Base-by-base conservation (phyloP, 257 asterid species). In the Nicotiana undulata region DNA sequence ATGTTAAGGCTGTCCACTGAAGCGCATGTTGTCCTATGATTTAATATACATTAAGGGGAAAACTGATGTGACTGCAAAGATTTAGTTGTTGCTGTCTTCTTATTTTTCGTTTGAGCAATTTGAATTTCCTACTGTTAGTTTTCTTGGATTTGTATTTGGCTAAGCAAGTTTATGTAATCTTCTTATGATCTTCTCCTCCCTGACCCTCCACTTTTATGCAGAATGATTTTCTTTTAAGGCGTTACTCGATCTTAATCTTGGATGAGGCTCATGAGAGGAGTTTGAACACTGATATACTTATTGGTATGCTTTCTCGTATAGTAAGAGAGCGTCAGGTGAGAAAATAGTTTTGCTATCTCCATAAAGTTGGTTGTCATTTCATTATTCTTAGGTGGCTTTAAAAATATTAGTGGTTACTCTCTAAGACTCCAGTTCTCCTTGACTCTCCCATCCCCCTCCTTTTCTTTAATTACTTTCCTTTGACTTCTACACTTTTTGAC, bases 191-290 rank as follows among this genome's bases (percentile, higher is more conserved):
- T 72, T 24, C 31, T 61, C 17, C 13, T 77, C 13, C 55, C 63
- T 44, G 26, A 9, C 34, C 46, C 12, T 76, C 66, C 46, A 24
- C 18, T 79, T 82, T 82, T 59, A 82, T 82, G 85, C 85, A 93
- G 99, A 89, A 84, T 81, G 99, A 95, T 86, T 95, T 95, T 86
- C 82, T 92, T 65, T 85, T 95, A 85, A 93, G 86, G 82, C 95
- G 92, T 82, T 95, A 95, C 89, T 93, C 99, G 0, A 85, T 92
- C 81, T 72, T 95, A 80, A 95, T 95, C 77, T 86, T 93, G 96
- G 99, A 95, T 85, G 99, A 93, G 90, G 99, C 97, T 80, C 98
- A 95, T 20, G 98, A 95, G 89, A 91, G 99, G 86, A 95, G 99
- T 89, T 87, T 95, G 89, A 93, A 95, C 87, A 95, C 99, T 13